Evolutionary conservation across 2,329 filamentous ascomycete species (phyloP).

Genomic region (Berkeleyomyces basicola): DNA sequence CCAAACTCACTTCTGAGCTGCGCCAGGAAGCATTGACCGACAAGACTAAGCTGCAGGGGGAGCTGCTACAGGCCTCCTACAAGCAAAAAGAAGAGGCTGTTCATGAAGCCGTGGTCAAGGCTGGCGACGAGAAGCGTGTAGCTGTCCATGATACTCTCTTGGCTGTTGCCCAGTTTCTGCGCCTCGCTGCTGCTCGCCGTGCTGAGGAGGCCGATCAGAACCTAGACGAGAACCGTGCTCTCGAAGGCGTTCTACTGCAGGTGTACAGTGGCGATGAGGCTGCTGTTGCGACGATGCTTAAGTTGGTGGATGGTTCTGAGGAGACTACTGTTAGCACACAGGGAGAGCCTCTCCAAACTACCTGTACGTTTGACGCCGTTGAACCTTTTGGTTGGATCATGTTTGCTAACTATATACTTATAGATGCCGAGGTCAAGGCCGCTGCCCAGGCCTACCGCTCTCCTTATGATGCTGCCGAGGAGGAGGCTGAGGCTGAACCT

Average conservation of each 20-base stretch:
- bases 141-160: slow-evolving; percentile 48
- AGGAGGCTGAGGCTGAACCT: slow-evolving; percentile 18
- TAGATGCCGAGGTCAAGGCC: slow-evolving; percentile 25
- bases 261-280: slow-evolving; percentile 65
- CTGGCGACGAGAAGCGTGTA: slow-evolving; percentile 17
- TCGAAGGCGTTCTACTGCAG: slow-evolving; percentile 62
- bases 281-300: slow-evolving; percentile 59
- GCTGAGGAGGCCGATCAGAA: slow-evolving; percentile 48
- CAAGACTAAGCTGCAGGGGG: slow-evolving; percentile 44
- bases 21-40: slow-evolving; percentile 40
- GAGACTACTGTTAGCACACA: slow-evolving; percentile 50
- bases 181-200: slow-evolving; percentile 60
- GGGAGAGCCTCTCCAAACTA: slow-evolving; percentile 48
- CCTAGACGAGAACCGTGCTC: slow-evolving; percentile 58
- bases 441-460: slow-evolving; percentile 37
- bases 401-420: slow-evolving; percentile 11
- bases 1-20: slow-evolving; percentile 60
- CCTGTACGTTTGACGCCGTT: slow-evolving; percentile 42
- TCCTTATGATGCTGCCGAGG: slow-evolving; percentile 20
- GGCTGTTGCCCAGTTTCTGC: slow-evolving; percentile 61
- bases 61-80: slow-evolving; percentile 32
- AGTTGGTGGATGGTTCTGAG: slow-evolving; percentile 55
- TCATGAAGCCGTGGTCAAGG: slow-evolving; percentile 34
- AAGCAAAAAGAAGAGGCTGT: slow-evolving; percentile 37
- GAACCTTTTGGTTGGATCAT: background rate